Evolutionary conservation across 202 grass and related monocot genomes (phyloP).

Genomic region (Setaria italica): DNA sequence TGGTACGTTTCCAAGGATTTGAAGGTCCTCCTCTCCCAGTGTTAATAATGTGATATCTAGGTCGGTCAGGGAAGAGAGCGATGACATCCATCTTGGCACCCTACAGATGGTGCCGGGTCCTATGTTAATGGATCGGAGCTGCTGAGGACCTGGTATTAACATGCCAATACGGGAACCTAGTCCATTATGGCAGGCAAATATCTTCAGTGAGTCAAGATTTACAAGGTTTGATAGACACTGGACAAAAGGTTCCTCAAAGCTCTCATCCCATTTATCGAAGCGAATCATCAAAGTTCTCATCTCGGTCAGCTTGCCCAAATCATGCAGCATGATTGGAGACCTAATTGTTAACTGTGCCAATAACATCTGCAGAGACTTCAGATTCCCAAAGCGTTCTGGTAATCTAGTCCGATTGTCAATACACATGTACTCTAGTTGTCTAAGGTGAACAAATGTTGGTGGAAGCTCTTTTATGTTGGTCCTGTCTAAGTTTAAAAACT

Average conservation of each 20-base stretch:
- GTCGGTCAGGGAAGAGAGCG: neutral
- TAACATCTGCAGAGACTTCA: neutral
- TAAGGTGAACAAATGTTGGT: slow-evolving; percentile 25
- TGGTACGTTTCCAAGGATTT: slow-evolving; percentile 21
- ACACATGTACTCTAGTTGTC: slow-evolving; percentile 14
- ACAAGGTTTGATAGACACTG: slow-evolving; percentile 1
- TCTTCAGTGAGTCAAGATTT: neutral
- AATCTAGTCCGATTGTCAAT: neutral
- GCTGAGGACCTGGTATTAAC: neutral
- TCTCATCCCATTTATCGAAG: neutral
- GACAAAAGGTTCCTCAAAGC: neutral
- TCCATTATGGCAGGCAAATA: neutral
- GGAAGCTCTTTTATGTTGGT: neutral
- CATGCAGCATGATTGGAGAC: neutral
- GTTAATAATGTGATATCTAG: neutral
- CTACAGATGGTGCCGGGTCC: neutral
- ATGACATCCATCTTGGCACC: slow-evolving; percentile 36
- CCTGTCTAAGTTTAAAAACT: slow-evolving; percentile 1
- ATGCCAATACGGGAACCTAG: neutral
- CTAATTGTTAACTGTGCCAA: neutral
- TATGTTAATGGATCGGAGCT: neutral
- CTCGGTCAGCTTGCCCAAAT: neutral
- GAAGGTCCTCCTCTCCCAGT: neutral
- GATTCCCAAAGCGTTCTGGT: neutral
- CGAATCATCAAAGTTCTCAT: neutral